Evolutionary conservation across 2,329 filamentous ascomycete species (phyloP).

Genomic region (Alternaria alternata): DNA sequence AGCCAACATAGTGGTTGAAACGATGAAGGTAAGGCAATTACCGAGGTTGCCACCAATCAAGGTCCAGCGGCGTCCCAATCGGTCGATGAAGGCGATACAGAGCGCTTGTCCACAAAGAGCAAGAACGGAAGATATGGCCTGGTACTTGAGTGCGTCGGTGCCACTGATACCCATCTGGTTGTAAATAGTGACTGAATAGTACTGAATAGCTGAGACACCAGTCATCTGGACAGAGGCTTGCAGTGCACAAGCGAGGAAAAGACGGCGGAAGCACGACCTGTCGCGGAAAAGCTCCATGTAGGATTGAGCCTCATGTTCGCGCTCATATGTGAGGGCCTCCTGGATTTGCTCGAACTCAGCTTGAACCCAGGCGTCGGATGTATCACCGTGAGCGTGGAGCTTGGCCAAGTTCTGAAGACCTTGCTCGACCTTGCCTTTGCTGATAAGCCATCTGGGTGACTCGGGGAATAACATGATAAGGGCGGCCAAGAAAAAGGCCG

Average conservation of each 20-base stretch:
- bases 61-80: constrained; percentile 74
- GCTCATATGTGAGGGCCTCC: constrained; percentile 70
- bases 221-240: constrained; percentile 81
- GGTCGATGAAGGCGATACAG: constrained; percentile 75
- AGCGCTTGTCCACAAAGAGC: constrained; percentile 72
- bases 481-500: constrained; percentile 68
- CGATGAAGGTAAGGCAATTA: constrained; percentile 76
- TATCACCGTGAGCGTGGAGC: constrained; percentile 74
- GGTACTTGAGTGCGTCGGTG: constrained; percentile 74
- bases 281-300: constrained; percentile 74
- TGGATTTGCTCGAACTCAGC: constrained; percentile 78
- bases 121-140: constrained; percentile 76
- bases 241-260: constrained; percentile 73
- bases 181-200: constrained; percentile 75
- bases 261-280: constrained; percentile 72
- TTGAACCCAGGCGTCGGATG: constrained; percentile 72
- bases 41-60: constrained; percentile 76
- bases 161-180: constrained; percentile 72
- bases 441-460: constrained; percentile 73
- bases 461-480: constrained; percentile 79
- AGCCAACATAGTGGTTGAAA: constrained; percentile 66
- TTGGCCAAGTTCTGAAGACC: constrained; percentile 72
- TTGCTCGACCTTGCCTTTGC: constrained; percentile 70
- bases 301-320: constrained; percentile 73
- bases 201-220: constrained; percentile 70